phyloP scores from a whole-genome alignment of 2,329 filamentous ascomycete genomes.

The Magnaporthales sp. region DNA sequence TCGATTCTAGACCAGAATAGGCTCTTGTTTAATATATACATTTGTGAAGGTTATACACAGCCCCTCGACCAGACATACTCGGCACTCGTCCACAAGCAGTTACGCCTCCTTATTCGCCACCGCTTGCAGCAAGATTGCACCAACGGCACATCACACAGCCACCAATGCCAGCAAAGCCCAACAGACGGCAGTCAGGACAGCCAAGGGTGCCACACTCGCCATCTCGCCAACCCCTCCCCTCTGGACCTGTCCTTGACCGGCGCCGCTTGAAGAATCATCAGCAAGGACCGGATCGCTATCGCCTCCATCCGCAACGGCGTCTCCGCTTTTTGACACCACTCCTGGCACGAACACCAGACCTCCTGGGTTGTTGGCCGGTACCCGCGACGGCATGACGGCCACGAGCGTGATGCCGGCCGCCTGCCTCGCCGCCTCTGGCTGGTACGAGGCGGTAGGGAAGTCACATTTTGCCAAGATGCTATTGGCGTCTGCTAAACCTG shows the following conservation, averaged over 20 bases:
- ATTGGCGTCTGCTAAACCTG: conserved; percentile 1
- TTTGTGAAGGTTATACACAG: neutral
- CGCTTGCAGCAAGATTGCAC: neutral
- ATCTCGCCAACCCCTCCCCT: neutral
- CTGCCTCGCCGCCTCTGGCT: neutral
- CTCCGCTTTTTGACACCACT: neutral
- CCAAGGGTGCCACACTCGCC: neutral
- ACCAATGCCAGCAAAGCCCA: neutral
- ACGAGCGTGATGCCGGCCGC: conserved; percentile 8
- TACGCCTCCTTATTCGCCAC: neutral
- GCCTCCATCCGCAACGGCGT: neutral
- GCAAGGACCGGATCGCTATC: neutral
- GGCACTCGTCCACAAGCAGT: neutral
- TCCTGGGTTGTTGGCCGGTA: neutral
- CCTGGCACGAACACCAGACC: neutral
- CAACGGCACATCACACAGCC: neutral
- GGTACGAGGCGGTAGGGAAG: conserved; percentile 5
- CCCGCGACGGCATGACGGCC: conserved; percentile 6
- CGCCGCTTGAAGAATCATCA: neutral
- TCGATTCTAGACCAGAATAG: neutral
- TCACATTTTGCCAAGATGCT: conserved; percentile 6
- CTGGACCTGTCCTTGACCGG: neutral
- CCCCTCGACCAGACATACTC: neutral
- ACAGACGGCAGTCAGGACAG: neutral
- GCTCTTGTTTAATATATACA: neutral